These are phyloP conservation scores for Handroanthus guayacan DNA, from an alignment of 257 asterid species.

Conservation along the genomic window DNA sequence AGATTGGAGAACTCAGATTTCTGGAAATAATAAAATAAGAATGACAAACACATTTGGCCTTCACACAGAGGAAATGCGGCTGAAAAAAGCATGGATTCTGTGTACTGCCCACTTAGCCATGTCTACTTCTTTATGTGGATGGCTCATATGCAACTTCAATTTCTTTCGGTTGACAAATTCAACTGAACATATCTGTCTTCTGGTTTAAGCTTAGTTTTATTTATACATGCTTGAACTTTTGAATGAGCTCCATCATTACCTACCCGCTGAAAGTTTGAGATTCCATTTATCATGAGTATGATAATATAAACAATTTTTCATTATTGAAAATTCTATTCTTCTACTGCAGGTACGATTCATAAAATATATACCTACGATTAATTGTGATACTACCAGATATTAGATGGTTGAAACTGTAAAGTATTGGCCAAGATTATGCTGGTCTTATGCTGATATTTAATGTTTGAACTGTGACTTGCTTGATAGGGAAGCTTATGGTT, in stretches of 20 bases:
- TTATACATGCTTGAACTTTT: conserved; percentile 30
- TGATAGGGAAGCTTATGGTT: not conserved
- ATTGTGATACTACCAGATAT: conserved; percentile 27
- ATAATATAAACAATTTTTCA: conserved; percentile 13
- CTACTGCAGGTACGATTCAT: conserved; percentile 6
- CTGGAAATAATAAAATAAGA: conserved; percentile 33
- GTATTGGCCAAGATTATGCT: conserved; percentile 12
- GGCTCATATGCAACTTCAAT: conserved; percentile 51
- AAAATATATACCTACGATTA: not conserved
- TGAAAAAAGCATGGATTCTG: conserved; percentile 44
- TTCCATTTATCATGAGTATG: conserved; percentile 28
- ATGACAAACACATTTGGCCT: conserved; percentile 29
- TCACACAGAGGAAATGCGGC: conserved; percentile 37
- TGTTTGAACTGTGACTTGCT: conserved; percentile 16
- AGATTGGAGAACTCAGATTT: conserved; percentile 17
- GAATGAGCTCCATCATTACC: conserved; percentile 35
- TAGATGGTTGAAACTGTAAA: conserved; percentile 12
- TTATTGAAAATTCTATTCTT: not conserved
- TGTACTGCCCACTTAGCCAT: conserved; percentile 54
- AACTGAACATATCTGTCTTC: conserved; percentile 47
- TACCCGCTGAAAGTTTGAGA: conserved; percentile 28
- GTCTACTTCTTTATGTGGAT: conserved; percentile 52
- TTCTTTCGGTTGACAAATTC: conserved; percentile 41
- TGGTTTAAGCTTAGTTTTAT: conserved; percentile 19
- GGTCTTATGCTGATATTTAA: conserved; percentile 2